A percentile compares a stretch with the other conserved stretches of the same genome.
phyloP scores from a whole-genome alignment of 345 rosid species.

The Linum usitatissimum region DNA sequence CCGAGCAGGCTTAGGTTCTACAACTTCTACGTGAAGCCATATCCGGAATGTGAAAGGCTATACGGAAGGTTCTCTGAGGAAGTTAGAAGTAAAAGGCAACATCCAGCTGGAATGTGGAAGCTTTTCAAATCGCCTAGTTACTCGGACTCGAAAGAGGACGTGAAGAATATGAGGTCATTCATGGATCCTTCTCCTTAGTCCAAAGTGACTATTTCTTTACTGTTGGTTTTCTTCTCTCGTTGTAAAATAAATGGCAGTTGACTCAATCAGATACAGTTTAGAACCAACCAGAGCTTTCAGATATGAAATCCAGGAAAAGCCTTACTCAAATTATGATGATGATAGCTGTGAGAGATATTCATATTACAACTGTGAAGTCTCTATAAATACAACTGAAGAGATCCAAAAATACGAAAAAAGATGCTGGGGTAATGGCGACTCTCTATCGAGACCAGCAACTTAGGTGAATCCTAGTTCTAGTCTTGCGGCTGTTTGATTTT shows the following conservation, averaged over 20 bases:
- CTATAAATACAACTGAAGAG: background rate
- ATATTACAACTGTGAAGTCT: background rate
- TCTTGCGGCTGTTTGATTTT: background rate
- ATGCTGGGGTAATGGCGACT: background rate
- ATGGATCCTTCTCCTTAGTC: constrained; percentile 38
- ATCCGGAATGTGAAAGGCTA: constrained; percentile 72
- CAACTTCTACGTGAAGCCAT: constrained; percentile 73
- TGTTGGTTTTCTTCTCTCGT: background rate
- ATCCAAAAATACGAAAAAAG: background rate
- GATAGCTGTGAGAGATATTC: background rate
- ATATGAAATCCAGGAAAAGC: no score
- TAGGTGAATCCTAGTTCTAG: no score
- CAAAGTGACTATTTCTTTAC: background rate
- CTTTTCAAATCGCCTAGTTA: constrained; percentile 44
- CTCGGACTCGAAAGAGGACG: constrained; percentile 42
- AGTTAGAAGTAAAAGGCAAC: constrained; percentile 20
- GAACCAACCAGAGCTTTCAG: no score
- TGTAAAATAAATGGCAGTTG: no score
- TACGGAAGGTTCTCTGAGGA: constrained; percentile 44
- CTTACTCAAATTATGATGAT: no score
- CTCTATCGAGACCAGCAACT: background rate
- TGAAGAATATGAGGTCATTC: constrained; percentile 45
- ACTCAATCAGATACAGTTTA: no score
- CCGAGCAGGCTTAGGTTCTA: constrained; percentile 65
- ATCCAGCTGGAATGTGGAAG: constrained; percentile 64